Conservation (phyloP, 768 basidiomycete species). For the Boletus huronensis region DNA sequence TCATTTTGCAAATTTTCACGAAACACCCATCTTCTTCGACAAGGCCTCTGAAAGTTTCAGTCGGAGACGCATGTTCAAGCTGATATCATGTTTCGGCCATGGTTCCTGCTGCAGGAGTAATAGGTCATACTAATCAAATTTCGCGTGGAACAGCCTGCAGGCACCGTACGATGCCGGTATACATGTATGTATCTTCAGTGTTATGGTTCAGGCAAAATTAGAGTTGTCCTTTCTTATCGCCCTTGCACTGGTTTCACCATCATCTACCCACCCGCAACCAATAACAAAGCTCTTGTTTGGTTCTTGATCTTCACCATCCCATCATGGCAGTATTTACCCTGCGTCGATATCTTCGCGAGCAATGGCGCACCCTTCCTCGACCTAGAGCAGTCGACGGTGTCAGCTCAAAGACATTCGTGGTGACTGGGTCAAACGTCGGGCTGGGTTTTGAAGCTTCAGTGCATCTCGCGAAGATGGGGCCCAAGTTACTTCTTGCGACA, state of each 20-base stretch:
- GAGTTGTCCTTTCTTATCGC: no score
- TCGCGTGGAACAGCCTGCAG: no score
- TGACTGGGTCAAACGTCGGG: slow-evolving; percentile 50
- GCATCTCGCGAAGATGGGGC: slow-evolving; percentile 32
- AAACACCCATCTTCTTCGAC: no score
- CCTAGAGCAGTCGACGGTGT: slow-evolving; percentile 30
- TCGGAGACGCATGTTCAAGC: no score
- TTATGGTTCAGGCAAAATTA: no score
- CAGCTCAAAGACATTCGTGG: slow-evolving; percentile 45
- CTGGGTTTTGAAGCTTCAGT: slow-evolving; percentile 30
- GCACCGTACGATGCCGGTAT: no score
- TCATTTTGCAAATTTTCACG: no score
- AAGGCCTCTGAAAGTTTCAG: no score
- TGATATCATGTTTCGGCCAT: no score
- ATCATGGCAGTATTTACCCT: slow-evolving; percentile 14
- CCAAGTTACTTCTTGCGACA: slow-evolving; percentile 32
- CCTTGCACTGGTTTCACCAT: neutral
- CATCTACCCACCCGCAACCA: neutral
- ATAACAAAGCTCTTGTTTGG: neutral
- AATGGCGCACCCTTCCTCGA: slow-evolving; percentile 22
- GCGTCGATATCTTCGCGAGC: slow-evolving; percentile 20
- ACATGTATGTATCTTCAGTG: no score
- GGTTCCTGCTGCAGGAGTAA: no score
- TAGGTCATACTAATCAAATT: no score
- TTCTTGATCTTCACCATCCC: neutral